These are phyloP conservation scores for Yarrowia hollandica DNA, from an alignment of 805 yeast genomes.

Conservation along the genomic window DNA sequence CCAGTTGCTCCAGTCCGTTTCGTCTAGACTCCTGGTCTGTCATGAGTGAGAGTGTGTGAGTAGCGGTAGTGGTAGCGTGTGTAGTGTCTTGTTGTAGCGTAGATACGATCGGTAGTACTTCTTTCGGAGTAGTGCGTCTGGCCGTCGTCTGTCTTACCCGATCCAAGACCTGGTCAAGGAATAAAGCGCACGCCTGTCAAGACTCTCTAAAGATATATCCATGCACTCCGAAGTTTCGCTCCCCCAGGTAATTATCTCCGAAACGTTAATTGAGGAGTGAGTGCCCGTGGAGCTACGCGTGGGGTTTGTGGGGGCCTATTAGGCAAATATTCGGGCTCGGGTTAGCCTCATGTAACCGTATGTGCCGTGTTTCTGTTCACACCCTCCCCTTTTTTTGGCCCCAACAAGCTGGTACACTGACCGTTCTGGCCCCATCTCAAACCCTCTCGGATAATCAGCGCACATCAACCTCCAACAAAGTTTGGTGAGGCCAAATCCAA, in stretches of 20 bases:
- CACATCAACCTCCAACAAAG: constrained; percentile 16
- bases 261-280: constrained; percentile 5
- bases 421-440: background rate
- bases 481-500: background rate
- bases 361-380: background rate
- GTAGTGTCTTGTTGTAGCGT: background rate
- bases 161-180: constrained; percentile 21
- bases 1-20: constrained; percentile 17
- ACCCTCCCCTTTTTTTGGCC: background rate
- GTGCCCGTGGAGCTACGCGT: background rate
- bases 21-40: constrained; percentile 4
- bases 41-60: constrained; percentile 5
- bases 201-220: constrained; percentile 24
- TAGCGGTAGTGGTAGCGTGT: background rate
- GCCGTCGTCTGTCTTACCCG: constrained; percentile 2
- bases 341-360: no score
- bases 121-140: background rate
- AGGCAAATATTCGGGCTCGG: no score
- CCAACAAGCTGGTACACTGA: background rate
- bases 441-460: constrained; percentile 27
- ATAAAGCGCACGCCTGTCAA: constrained; percentile 21
- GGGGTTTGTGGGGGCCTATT: background rate
- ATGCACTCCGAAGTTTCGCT: constrained; percentile 23
- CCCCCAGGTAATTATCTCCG: constrained; percentile 28
- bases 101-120: background rate